Percentiles rank a stretch among this genome's conserved stretches.
phyloP scores from a whole-genome alignment of 2,329 filamentous ascomycete species.

The Aspergillus nomiae region DNA sequence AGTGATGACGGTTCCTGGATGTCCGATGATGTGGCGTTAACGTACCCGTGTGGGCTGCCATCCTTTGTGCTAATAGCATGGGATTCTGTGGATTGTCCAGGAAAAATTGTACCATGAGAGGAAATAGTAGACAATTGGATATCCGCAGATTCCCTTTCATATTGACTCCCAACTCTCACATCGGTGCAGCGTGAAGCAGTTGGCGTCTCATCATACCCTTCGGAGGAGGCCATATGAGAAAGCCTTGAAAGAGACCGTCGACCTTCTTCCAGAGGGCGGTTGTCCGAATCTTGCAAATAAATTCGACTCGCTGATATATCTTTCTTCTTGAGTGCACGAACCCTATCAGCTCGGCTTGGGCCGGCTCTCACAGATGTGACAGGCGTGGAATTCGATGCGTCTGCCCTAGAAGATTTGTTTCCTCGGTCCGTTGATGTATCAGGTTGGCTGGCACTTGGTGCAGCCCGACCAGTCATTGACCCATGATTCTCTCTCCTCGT shows the following conservation, averaged over 20 bases:
- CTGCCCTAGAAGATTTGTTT: slow-evolving; percentile 2
- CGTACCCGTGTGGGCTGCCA: slow-evolving; percentile 17
- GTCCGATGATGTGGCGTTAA: slow-evolving; percentile 5
- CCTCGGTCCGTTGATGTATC: background rate
- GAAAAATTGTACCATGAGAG: slow-evolving; percentile 25
- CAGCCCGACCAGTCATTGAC: background rate
- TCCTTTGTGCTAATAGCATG: slow-evolving; percentile 17
- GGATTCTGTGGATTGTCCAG: slow-evolving; percentile 15
- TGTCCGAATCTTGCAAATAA: slow-evolving; percentile 15
- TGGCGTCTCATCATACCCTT: background rate
- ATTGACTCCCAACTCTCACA: background rate
- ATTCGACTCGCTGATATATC: slow-evolving; percentile 30
- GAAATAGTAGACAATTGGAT: slow-evolving; percentile 23
- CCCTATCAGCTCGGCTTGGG: slow-evolving; percentile 25
- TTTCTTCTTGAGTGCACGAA: slow-evolving; percentile 30
- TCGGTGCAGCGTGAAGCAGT: background rate
- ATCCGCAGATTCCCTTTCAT: background rate
- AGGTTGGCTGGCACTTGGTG: background rate
- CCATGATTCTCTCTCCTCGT: background rate
- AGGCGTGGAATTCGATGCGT: slow-evolving; percentile 5
- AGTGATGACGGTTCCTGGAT: slow-evolving; percentile 14
- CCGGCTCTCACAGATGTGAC: slow-evolving; percentile 17
- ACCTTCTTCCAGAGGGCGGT: slow-evolving; percentile 1
- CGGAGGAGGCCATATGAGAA: background rate
- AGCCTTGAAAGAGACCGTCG: background rate